Percentiles rank a stretch among this genome's conserved stretches.
Conservation (phyloP, 768 basidiomycete genomes). For the Artomyces pyxidatus region DNA sequence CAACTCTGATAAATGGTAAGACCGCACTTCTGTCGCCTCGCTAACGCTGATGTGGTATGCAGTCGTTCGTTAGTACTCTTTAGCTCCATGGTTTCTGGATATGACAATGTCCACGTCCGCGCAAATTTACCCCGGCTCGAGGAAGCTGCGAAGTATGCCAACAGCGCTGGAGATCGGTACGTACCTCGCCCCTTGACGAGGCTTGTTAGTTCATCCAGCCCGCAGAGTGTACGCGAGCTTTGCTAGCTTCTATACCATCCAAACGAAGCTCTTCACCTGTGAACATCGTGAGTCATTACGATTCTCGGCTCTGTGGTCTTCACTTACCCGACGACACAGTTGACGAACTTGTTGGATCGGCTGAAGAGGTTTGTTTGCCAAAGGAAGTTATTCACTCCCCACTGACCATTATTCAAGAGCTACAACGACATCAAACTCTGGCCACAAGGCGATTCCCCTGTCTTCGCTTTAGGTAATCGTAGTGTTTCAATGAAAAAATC, state of each 20-base stretch:
- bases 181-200: neutral
- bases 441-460: constrained; percentile 44
- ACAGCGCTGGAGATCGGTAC: constrained; percentile 61
- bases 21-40: neutral
- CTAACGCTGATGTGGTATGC: constrained; percentile 4
- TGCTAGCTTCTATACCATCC: constrained; percentile 44
- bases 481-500: neutral
- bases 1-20: constrained; percentile 60
- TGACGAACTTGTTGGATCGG: constrained; percentile 43
- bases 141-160: constrained; percentile 55
- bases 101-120: constrained; percentile 57
- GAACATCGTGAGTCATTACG: constrained; percentile 43
- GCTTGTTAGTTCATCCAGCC: neutral
- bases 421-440: constrained; percentile 47
- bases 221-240: constrained; percentile 55
- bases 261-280: constrained; percentile 49
- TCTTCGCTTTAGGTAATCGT: constrained; percentile 44
- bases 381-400: neutral
- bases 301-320: neutral
- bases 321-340: constrained; percentile 30
- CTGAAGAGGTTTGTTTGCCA: constrained; percentile 60
- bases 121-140: constrained; percentile 53
- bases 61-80: constrained; percentile 58
- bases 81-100: constrained; percentile 56
- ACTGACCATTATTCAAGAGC: constrained; percentile 30